These are phyloP conservation scores for Fusarium buharicum DNA, from an alignment of 2,329 filamentous ascomycete genomes.

Conservation along the genomic window DNA sequence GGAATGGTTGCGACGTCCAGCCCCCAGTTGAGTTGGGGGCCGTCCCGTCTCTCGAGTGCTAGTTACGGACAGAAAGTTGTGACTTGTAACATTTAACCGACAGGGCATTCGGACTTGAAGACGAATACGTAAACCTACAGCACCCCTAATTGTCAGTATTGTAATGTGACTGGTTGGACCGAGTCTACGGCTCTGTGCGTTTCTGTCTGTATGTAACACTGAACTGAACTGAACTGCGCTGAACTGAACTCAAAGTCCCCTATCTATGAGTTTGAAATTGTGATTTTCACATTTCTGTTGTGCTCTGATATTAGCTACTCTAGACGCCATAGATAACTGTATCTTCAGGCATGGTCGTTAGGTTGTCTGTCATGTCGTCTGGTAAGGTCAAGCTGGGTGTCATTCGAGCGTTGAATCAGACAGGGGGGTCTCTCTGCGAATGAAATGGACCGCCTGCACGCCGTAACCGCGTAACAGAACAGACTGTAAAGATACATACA, in stretches of 20 bases:
- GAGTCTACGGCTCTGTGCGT: background rate
- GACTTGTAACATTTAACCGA: conserved; percentile 3
- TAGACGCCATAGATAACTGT: too few species aligned
- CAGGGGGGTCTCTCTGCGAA: conserved; percentile 15
- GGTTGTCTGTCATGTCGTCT: background rate
- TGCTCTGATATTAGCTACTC: too few species aligned
- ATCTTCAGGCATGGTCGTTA: too few species aligned
- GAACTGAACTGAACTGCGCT: too few species aligned
- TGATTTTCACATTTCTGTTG: background rate
- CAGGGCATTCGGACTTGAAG: background rate
- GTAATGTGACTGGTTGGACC: conserved; percentile 1
- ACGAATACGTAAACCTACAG: conserved; percentile 1
- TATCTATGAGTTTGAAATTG: background rate
- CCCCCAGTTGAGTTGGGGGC: conserved; percentile 4
- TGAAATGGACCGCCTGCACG: conserved; percentile 1
- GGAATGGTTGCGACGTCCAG: background rate
- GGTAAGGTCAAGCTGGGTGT: background rate
- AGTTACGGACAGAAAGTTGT: background rate
- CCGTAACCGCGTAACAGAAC: background rate
- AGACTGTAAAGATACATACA: too few species aligned
- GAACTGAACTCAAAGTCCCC: too few species aligned
- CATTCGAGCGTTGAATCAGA: conserved; percentile 4
- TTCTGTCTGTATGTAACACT: too few species aligned
- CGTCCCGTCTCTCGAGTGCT: background rate
- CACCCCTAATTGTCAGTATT: background rate